A percentile compares a stretch with the other conserved stretches of the same genome.
phyloP scores from a whole-genome alignment of 345 rosid species.

The Lepidium didymum region DNA sequence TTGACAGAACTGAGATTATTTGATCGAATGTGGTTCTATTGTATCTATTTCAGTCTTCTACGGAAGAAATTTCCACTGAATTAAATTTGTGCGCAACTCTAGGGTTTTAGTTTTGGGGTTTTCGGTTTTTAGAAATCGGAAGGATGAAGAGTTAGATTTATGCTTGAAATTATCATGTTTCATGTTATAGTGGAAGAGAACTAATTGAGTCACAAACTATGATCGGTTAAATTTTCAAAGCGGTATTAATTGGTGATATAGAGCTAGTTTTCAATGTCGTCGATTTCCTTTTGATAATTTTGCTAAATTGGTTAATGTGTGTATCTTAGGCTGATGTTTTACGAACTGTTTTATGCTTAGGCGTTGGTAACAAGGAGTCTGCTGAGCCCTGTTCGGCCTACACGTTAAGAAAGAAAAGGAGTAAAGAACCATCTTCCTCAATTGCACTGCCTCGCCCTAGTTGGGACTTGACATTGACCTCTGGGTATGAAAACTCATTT shows the following conservation, averaged over 20 bases:
- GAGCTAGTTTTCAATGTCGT: neutral
- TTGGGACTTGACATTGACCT: slow-evolving; percentile 8
- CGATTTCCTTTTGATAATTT: neutral
- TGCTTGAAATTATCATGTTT: neutral
- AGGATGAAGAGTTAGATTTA: neutral
- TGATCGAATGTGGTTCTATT: neutral
- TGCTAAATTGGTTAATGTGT: neutral
- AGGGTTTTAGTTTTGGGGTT: slow-evolving; percentile 13
- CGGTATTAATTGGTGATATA: neutral
- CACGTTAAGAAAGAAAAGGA: slow-evolving; percentile 32
- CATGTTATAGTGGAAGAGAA: neutral
- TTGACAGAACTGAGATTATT: neutral
- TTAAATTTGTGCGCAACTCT: slow-evolving; percentile 8
- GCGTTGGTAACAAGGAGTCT: slow-evolving; percentile 3
- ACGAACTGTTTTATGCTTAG: slow-evolving; percentile 14
- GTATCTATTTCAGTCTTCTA: neutral
- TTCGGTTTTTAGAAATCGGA: neutral
- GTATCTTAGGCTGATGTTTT: slow-evolving; percentile 1
- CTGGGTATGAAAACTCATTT: too few species aligned
- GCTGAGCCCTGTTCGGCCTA: slow-evolving; percentile 39
- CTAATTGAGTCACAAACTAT: neutral
- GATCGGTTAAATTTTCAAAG: neutral
- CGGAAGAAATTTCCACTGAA: neutral
- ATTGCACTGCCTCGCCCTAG: slow-evolving; percentile 22
- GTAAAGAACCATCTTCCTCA: slow-evolving; percentile 31